Base-by-base conservation (phyloP, 306 rosid genomes). In the Lupinus albus region DNA sequence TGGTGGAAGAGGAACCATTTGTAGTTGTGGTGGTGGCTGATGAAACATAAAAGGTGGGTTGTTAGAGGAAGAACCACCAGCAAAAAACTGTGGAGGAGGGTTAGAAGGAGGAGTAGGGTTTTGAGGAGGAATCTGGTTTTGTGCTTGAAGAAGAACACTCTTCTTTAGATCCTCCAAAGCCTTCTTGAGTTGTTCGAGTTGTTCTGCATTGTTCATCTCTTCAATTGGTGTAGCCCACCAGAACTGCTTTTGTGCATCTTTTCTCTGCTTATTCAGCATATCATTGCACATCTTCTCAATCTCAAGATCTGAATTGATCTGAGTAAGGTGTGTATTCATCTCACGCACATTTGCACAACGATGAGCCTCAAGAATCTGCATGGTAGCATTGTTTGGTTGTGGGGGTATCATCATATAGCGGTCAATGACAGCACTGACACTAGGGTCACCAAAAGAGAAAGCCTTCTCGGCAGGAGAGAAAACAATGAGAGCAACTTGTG, bases 381-480 rank as follows among this genome's bases (percentile, higher is more conserved):
- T 50, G 41, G 77, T 16, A 1, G 51, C 63, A 0, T 72, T 7
- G 8, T 8, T 25, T 0, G 9, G 74, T 0, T 2, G 57, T 0
- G 79, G 71, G 1, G 12, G 52, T 0, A 14, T 32, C 0, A 12
- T 33, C 1, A 81, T 57, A 32, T 47, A 81, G 0, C 82, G 79
- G 0, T 64, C 67, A 0, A 81, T 2, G 0, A 77, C 60, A 0
- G 48, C 11, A 2, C 73, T 77, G 0, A 77, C 80, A 8, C 11
- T 46, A 0, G 85, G 79, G 32, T 81, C 82, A 10, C 85, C 85
- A 8, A 81, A 81, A 1, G 82, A 77, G 61, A 64, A 81, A 2
- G 67, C 85, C 11, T 77, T 81, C 4, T 74, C 70, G 0, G 75
- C 75, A 0, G 82, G 82, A 0, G 85, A 81, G 58, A 81, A 81